A percentile compares a stretch with the other conserved stretches of the same genome.
These are phyloP conservation scores for Pleurotus sapidus DNA, from an alignment of 768 basidiomycete species.

Conservation along the genomic window DNA sequence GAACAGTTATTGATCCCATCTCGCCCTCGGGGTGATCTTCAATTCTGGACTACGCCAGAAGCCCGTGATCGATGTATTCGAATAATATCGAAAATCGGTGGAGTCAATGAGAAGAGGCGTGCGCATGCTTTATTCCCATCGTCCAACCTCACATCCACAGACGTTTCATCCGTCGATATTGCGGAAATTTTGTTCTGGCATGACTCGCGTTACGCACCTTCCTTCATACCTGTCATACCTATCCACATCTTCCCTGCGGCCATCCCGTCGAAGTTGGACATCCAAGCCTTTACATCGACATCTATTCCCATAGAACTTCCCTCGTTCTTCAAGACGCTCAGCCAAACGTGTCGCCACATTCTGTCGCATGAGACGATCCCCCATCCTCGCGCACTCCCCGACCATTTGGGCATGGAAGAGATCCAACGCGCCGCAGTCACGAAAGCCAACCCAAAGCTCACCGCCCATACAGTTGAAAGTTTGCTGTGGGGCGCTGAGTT, in stretches of 20 bases:
- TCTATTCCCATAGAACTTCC: conserved; percentile 1
- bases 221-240: conserved; percentile 58
- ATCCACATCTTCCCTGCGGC: conserved; percentile 47
- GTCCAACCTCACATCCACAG: conserved; percentile 3
- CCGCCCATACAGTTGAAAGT: conserved; percentile 75
- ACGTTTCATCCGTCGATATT: conserved; percentile 16
- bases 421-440: conserved; percentile 54
- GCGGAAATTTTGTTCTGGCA: conserved; percentile 57
- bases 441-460: conserved; percentile 56
- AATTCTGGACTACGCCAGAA: conserved; percentile 82
- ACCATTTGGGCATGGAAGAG: conserved; percentile 7
- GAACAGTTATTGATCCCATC: conserved; percentile 33
- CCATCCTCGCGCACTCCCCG: conserved; percentile 27
- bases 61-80: conserved; percentile 68
- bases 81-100: conserved; percentile 84
- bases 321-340: conserved; percentile 48
- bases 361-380: conserved; percentile 44
- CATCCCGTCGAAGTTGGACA: conserved; percentile 8
- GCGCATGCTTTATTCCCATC: conserved; percentile 55
- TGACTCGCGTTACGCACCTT: conserved; percentile 51
- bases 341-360: conserved; percentile 51
- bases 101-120: conserved; percentile 60
- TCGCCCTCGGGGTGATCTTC: conserved; percentile 25
- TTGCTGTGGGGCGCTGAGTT: conserved; percentile 64
- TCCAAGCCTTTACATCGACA: not conserved